Percentiles rank a stretch among this genome's conserved stretches.
These are phyloP conservation scores for Bipolaris sorokiniana DNA, from an alignment of 2,329 filamentous ascomycete genomes.

Conservation along the genomic window DNA sequence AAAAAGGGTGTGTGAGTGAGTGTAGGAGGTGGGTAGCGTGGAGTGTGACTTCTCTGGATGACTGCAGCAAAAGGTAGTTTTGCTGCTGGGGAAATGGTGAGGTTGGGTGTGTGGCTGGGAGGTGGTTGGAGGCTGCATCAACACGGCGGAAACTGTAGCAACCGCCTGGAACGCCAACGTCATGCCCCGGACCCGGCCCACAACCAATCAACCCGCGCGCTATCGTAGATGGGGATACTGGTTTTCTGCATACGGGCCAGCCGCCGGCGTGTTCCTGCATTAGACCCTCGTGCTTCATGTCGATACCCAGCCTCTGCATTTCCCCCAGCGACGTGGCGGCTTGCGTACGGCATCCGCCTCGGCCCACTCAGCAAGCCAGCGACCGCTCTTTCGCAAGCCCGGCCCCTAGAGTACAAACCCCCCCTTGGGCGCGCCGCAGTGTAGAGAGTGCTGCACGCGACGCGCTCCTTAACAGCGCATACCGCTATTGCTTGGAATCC, in stretches of 20 bases:
- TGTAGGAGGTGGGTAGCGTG: slow-evolving; percentile 42
- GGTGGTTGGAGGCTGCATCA: slow-evolving; percentile 20
- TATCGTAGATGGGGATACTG: slow-evolving; percentile 16
- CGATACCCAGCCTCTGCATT: slow-evolving; percentile 35
- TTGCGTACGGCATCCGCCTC: slow-evolving; percentile 18
- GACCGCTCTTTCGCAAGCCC: slow-evolving; percentile 19
- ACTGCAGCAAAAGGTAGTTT: slow-evolving; percentile 40
- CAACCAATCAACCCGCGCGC: slow-evolving; percentile 27
- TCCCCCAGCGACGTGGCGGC: slow-evolving; percentile 35
- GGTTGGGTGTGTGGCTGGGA: slow-evolving; percentile 43
- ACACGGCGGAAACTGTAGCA: slow-evolving; percentile 30
- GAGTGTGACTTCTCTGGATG: slow-evolving; percentile 37
- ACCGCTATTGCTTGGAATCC: slow-evolving; percentile 6
- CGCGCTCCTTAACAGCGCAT: slow-evolving; percentile 12
- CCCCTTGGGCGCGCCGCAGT: slow-evolving; percentile 7
- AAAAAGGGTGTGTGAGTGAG: background rate
- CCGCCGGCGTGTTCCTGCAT: slow-evolving; percentile 32
- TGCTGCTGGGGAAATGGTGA: slow-evolving; percentile 42
- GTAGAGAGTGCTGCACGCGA: background rate
- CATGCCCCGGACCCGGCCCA: slow-evolving; percentile 24
- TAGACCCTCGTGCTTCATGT: slow-evolving; percentile 20
- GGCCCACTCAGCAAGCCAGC: slow-evolving; percentile 7
- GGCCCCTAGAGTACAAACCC: background rate
- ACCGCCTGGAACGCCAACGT: slow-evolving; percentile 25
- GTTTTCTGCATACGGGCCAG: slow-evolving; percentile 7